Evolutionary conservation across 169 alveolate species (phyloP), one percentile per base, ranked within the genome.

Genomic region (Plasmodium reichenowi): DNA sequence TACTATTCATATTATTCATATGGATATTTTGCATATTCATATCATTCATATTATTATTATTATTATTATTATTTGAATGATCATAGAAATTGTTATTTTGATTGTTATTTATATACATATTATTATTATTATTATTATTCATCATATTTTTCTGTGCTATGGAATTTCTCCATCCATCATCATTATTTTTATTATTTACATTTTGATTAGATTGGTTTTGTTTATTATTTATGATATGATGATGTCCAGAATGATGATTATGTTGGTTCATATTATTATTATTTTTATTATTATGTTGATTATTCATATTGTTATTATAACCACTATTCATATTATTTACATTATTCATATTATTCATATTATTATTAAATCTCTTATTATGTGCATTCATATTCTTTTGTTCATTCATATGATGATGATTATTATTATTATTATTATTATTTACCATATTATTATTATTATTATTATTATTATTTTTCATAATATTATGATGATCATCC

Each of bases 111-210:
- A 22, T n/a, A 66, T n/a, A 52, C 13, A 48, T 52, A 26, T 12
- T 56, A 48, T 1, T n/a, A 26, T 26, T 26, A 20, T 20, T 20
- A 20, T 20, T 20, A 26, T 26, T 72, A 2, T 48, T 76, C 68
- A 47, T 64, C 20, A 13, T 22, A 43, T 13, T 38, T 38, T 43
- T 68, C 20, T 83, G 68, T 7, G 70, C 24, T 20, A n/a, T 29
- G 0, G 67, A 7, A 56, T 58, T 15, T 13, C 85, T 68, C 91
- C 91, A 83, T 2, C 24, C 74, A 56, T 83, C 91, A 5, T 63
- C 71, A 2, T 17, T 58, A 64, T 76, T 76, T 56, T 76, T 76
- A 26, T 66, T 26, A 60, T 60, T 60, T n/a, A n/a, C 10, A 60
- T 20, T 20, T 60, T 60, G 70, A 5, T 38, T 38, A 38, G 47